Evolutionary conservation across 768 basidiomycete genomes (phyloP), one percentile per base, ranked within the genome.

Genomic region (Russula sp.): DNA sequence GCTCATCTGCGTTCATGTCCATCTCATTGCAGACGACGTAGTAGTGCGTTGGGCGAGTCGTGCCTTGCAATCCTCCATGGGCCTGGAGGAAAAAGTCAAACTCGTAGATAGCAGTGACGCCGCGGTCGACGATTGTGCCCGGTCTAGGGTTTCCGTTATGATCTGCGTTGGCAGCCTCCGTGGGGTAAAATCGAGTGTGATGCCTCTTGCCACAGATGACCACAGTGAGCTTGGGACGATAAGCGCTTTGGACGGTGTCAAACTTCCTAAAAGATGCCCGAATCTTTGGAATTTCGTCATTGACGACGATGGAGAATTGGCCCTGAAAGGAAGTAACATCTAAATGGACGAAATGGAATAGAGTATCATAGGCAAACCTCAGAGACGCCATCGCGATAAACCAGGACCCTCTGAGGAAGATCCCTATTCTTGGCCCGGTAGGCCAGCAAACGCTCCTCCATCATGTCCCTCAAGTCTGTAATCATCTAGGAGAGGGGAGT

Each of bases 301-400:
- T 18, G 35, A 79, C 72, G 35, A 84, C 81, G 10, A 72, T 76
- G 10, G 71, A 57, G 65, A 81, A 84, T 75, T 83, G 82, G 1
- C 81, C 81, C 76, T 81, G 57, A 18, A 59, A 37, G 34, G 35
- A 50, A 54, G 45, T 32, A 47, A 40, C 32, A 51, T 32, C 27
- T 16, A 60, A 27, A 22, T 6, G 42, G 54, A 13, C 16, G 6
- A 42, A 4, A 50, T 35, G 14, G 13, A 37, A 20, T 6, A 20
- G 27, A 45, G 45, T 39, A 37, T 32, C 20, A 22, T 47, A 16
- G 22, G 49, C 74, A 40, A 55, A 87, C 89, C 75, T 91, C 89
- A 2, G 89, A 90, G 34, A 92, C 89, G 54, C 91, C 91, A 70
- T 92, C 91, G 8, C 82, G 77, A 68, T 81, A 83, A n/a, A 83